Percentiles rank a stretch among this genome's conserved stretches.
These are phyloP conservation scores for Macadamia integrifolia DNA, from an alignment of 164 flowering plant species.

Conservation along the genomic window DNA sequence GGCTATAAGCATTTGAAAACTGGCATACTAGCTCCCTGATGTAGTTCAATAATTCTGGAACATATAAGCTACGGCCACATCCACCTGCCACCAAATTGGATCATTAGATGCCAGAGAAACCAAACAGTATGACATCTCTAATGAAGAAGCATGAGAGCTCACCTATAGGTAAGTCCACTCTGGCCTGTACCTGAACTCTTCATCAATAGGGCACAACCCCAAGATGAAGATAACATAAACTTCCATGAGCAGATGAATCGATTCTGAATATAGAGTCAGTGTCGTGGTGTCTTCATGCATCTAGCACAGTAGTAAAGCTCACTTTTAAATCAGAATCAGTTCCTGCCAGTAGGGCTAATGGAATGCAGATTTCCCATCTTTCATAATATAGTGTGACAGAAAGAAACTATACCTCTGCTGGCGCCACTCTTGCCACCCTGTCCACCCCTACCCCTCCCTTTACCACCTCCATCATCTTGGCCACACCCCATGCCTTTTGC, in stretches of 20 bases:
- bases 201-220: background rate
- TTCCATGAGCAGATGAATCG: background rate
- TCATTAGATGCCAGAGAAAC: no score
- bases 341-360: background rate
- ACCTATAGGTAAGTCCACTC: no score
- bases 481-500: conserved; percentile 51
- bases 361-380: background rate
- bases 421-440: conserved; percentile 37
- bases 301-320: no score
- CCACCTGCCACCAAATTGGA: conserved; percentile 25
- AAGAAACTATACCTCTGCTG: conserved; percentile 24
- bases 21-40: background rate
- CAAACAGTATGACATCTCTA: no score
- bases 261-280: background rate
- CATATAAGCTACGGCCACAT: conserved; percentile 46
- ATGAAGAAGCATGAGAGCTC: no score
- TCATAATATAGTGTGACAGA: background rate
- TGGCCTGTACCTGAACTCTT: no score
- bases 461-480: conserved; percentile 42
- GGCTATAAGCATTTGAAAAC: background rate
- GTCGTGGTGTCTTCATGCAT: no score
- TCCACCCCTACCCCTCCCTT: conserved; percentile 46
- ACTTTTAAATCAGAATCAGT: background rate
- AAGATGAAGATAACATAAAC: background rate
- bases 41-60: background rate